Conservation (phyloP, 2,329 filamentous ascomycete species). For the Beauveria bassiana region DNA sequence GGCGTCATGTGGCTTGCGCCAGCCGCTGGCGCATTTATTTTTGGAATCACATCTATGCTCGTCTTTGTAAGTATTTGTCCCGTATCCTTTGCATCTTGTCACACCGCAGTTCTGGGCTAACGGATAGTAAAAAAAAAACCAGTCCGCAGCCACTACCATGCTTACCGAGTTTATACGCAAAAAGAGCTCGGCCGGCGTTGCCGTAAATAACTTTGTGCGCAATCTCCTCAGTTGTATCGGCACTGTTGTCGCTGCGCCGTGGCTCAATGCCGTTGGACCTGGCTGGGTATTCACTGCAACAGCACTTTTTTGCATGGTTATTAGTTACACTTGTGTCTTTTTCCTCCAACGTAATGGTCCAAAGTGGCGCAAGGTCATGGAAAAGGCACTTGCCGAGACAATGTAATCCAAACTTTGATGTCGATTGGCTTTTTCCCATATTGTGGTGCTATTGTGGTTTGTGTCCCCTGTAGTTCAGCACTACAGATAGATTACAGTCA, state of each 20-base stretch:
- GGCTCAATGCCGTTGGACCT: constrained; percentile 63
- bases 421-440: too few relatives aligned
- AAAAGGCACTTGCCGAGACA: background rate
- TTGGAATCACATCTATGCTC: constrained; percentile 67
- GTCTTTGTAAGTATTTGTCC: constrained; percentile 49
- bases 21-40: constrained; percentile 61
- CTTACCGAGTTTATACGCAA: constrained; percentile 76
- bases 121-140: too few relatives aligned
- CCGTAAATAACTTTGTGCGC: constrained; percentile 72
- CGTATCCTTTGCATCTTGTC: too few relatives aligned
- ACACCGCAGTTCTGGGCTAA: too few relatives aligned
- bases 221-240: constrained; percentile 73
- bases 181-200: constrained; percentile 63
- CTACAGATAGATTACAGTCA: too few relatives aligned
- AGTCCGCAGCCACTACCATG: constrained; percentile 66
- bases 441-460: too few relatives aligned
- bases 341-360: constrained; percentile 4
- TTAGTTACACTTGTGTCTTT: constrained; percentile 5
- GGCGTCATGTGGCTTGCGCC: constrained; percentile 58
- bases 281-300: constrained; percentile 65
- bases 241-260: constrained; percentile 59
- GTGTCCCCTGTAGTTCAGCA: too few relatives aligned
- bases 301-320: background rate
- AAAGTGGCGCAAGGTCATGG: constrained; percentile 9
- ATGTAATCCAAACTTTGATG: background rate